phyloP scores from a whole-genome alignment of 139 green algal genomes.

The Chlamydomonas sphaeroides region DNA sequence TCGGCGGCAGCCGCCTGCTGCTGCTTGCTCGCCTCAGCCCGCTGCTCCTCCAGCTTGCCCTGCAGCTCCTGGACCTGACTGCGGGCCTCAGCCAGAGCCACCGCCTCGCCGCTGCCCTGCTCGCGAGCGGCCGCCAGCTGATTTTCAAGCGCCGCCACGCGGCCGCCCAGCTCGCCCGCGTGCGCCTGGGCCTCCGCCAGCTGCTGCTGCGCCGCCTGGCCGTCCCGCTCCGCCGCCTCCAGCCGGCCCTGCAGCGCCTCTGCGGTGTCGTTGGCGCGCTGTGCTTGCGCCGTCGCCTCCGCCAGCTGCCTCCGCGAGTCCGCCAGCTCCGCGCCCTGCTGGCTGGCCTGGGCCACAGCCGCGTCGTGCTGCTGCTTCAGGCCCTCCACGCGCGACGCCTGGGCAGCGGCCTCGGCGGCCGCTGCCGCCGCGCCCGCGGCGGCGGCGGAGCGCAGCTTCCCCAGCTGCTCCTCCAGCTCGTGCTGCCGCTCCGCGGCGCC shows the following conservation, averaged over 20 bases:
- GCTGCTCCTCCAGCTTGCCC: too few relatives aligned
- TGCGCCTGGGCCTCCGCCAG: background rate
- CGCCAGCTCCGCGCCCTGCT: background rate
- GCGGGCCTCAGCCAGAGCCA: too few relatives aligned
- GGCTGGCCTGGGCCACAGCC: background rate
- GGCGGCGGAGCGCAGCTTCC: background rate
- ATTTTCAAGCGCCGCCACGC: background rate
- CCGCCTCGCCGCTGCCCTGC: too few relatives aligned
- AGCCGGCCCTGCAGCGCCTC: too few relatives aligned
- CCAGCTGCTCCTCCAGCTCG: background rate
- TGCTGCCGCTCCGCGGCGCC: background rate
- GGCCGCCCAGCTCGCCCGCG: background rate
- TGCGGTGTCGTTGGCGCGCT: too few relatives aligned
- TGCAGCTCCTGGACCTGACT: too few relatives aligned
- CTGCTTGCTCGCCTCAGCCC: too few relatives aligned
- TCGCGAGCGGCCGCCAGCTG: background rate
- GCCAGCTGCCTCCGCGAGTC: background rate
- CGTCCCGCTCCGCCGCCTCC: too few relatives aligned
- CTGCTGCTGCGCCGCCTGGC: background rate
- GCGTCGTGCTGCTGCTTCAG: constrained; percentile 3
- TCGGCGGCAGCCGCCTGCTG: too few relatives aligned
- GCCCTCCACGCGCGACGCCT: background rate
- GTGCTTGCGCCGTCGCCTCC: background rate
- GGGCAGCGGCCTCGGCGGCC: background rate
- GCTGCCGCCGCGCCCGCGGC: too few relatives aligned